phyloP scores from a whole-genome alignment of 306 rosid species.

The Begonia fuchsioides region DNA sequence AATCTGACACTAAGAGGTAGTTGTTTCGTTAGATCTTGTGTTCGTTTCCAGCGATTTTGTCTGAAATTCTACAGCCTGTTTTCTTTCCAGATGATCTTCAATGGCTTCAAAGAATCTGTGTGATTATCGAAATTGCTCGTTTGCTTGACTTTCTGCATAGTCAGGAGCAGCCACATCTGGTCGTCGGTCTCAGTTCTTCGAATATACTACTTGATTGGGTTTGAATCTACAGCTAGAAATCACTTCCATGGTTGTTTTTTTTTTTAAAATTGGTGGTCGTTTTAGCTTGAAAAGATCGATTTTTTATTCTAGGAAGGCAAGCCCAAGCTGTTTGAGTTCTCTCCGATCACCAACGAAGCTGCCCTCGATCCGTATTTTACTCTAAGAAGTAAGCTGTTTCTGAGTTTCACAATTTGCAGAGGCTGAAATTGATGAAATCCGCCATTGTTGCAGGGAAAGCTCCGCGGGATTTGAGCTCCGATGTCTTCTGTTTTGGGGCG shows the following conservation, averaged over 20 bases:
- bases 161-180: conserved; percentile 28
- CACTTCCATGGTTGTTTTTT: background rate
- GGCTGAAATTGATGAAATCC: background rate
- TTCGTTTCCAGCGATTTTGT: too few species aligned
- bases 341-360: conserved; percentile 9
- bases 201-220: conserved; percentile 51
- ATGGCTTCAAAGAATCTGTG: conserved; percentile 36
- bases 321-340: conserved; percentile 31
- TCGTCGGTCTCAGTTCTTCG: conserved; percentile 28
- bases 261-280: background rate
- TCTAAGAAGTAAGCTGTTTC: conserved; percentile 18
- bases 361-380: conserved; percentile 30
- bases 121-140: conserved; percentile 35
- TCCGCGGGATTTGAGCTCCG: conserved; percentile 29
- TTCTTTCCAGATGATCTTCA: conserved; percentile 19
- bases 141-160: conserved; percentile 37
- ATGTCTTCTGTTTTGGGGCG: conserved; percentile 38
- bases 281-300: too few species aligned
- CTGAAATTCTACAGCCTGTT: background rate
- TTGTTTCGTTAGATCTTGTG: background rate
- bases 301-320: conserved; percentile 24
- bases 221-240: conserved; percentile 1
- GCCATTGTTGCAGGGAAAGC: conserved; percentile 15
- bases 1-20: conserved; percentile 35
- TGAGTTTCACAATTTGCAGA: background rate